These are phyloP conservation scores for Fusarium cicatricum DNA, from an alignment of 2,329 filamentous ascomycete genomes.

Conservation along the genomic window DNA sequence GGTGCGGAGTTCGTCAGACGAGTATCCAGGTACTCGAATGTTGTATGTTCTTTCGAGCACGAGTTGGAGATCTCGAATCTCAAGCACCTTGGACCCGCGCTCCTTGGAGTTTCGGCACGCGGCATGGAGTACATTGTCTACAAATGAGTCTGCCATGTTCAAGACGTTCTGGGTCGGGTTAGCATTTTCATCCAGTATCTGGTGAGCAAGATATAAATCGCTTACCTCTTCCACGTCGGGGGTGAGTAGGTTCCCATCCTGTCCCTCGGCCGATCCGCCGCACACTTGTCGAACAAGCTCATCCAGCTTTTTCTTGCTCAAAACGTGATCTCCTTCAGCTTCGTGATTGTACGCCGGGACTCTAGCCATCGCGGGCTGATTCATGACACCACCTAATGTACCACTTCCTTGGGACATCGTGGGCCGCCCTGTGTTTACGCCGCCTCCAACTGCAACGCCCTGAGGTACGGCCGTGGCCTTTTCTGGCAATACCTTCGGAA, in stretches of 20 bases:
- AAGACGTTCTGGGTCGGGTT: constrained; percentile 74
- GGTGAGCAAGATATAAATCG: neutral
- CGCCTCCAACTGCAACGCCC: constrained; percentile 75
- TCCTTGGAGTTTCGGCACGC: constrained; percentile 94
- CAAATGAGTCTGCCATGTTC: constrained; percentile 90
- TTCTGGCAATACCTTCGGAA: constrained; percentile 79
- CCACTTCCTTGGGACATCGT: constrained; percentile 83
- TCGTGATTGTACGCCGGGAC: constrained; percentile 87
- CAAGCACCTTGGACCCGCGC: constrained; percentile 86
- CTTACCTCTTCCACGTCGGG: constrained; percentile 94
- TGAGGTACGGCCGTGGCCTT: constrained; percentile 74
- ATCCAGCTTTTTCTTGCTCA: constrained; percentile 98
- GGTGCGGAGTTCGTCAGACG: constrained; percentile 91
- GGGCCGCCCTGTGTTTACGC: constrained; percentile 73
- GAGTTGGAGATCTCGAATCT: constrained; percentile 86
- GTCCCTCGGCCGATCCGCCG: constrained; percentile 76
- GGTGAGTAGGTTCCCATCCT: constrained; percentile 79
- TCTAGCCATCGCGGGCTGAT: constrained; percentile 84
- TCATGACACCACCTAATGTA: constrained; percentile 81
- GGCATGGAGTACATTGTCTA: constrained; percentile 86
- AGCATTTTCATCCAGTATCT: constrained; percentile 20
- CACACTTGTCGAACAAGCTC: constrained; percentile 95
- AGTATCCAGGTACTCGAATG: constrained; percentile 92
- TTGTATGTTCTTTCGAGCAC: constrained; percentile 87
- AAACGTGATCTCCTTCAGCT: constrained; percentile 87